Percentiles rank a stretch among this genome's conserved stretches.
Conservation (phyloP, 305 asterid genomes). For the Galium porrigens region DNA sequence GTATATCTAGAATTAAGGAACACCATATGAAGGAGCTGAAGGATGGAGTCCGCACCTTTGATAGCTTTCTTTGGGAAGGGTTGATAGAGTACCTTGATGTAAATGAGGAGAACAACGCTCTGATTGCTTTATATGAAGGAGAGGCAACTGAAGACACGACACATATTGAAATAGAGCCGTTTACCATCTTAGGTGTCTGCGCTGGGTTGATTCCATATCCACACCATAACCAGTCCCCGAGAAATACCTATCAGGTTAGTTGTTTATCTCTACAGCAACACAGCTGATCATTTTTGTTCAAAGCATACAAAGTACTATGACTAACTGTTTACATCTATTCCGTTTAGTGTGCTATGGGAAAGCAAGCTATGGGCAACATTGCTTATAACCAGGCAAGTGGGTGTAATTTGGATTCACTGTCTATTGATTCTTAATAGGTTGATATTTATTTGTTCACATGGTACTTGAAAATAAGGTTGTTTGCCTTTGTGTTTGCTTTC, state of each 20-base stretch:
- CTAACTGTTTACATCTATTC: constrained; percentile 9
- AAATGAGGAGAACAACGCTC: constrained; percentile 89
- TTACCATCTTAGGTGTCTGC: constrained; percentile 74
- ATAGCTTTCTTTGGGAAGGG: constrained; percentile 71
- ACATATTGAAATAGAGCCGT: constrained; percentile 94
- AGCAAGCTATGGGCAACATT: constrained; percentile 99
- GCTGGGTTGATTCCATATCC: constrained; percentile 99
- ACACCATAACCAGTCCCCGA: constrained; percentile 98
- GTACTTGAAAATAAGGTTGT: neutral
- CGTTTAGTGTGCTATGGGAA: constrained; percentile 96
- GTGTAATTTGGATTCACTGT: neutral
- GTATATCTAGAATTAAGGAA: constrained; percentile 81
- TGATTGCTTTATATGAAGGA: constrained; percentile 84
- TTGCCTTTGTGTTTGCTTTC: neutral
- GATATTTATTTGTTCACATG: constrained; percentile 1
- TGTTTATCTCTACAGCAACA: constrained; percentile 4
- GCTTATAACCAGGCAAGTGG: constrained; percentile 76
- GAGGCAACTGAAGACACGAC: constrained; percentile 65
- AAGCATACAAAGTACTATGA: neutral
- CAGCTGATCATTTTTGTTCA: neutral
- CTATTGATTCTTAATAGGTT: neutral
- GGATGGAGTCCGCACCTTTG: constrained; percentile 83
- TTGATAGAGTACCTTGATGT: constrained; percentile 93
- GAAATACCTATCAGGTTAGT: constrained; percentile 89
- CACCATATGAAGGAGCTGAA: constrained; percentile 93